These are phyloP conservation scores for Fusarium mangiferae DNA, from an alignment of 2,329 filamentous ascomycete species.

Conservation along the genomic window DNA sequence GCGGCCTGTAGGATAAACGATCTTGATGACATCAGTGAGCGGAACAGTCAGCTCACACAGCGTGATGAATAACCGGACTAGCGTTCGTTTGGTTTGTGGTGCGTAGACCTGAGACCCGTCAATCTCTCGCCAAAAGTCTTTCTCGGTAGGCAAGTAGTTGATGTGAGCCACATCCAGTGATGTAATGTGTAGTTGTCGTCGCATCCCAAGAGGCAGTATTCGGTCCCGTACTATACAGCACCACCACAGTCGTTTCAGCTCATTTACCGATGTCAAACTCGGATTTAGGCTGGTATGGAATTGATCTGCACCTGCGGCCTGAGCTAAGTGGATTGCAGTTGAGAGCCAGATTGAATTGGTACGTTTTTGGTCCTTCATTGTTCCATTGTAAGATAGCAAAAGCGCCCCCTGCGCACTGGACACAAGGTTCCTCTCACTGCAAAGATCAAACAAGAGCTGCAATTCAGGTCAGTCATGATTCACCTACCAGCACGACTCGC, in stretches of 20 bases:
- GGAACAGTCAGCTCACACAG: conserved; percentile 21
- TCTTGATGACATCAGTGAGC: conserved; percentile 25
- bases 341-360: conserved; percentile 25
- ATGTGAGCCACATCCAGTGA: neutral
- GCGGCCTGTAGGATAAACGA: conserved; percentile 9
- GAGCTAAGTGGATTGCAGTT: conserved; percentile 25
- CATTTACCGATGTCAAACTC: neutral
- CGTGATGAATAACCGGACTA: conserved; percentile 18
- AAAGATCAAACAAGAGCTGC: conserved; percentile 24
- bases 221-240: conserved; percentile 32
- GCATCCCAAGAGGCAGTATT: conserved; percentile 20
- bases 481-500: no score
- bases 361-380: conserved; percentile 19
- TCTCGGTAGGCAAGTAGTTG: neutral
- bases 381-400: conserved; percentile 15
- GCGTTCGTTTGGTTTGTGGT: conserved; percentile 5
- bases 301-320: conserved; percentile 15
- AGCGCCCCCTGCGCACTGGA: conserved; percentile 17
- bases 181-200: conserved; percentile 20
- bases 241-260: conserved; percentile 30
- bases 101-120: conserved; percentile 6
- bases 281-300: neutral
- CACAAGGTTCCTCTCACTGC: conserved; percentile 4
- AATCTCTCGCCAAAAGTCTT: conserved; percentile 17
- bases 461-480: neutral